Base-by-base conservation (phyloP, 352 stramenopile species). In the Elongisporangium prolatum region DNA sequence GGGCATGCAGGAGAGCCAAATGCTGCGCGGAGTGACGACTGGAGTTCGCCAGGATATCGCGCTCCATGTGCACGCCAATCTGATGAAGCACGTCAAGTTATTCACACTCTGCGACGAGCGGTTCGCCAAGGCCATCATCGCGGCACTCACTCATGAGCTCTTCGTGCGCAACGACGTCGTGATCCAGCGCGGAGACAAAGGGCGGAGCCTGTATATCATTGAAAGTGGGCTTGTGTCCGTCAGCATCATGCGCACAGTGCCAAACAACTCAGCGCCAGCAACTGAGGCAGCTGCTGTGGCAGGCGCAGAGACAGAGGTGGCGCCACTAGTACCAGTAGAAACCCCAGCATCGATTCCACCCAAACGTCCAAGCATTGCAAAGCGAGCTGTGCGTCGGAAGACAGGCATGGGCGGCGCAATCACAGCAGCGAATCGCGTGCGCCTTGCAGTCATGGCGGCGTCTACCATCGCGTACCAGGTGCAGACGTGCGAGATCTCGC, bases 161-260 rank as follows among this genome's bases (percentile, higher is more conserved):
- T 84, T 72, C 25, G 74, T 84, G 14, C 71, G 66, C 54, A 77
- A 79, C 47, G 74, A 79, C 61, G 72, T 80, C 28, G 72, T 84
- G 48, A 72, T 79, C 20, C 74, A 77, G 48, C 63, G 67, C 17
- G 74, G 71, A 8, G 74, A 84, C 51, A 71, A 64, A 28, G 63
- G 71, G 0, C 65, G 71, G 14, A 78, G 60, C 48, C 61, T 84
- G 57, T 84, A 79, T 63, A 79, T 84, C 56, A 84, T 84, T 28
- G 71, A 84, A 63, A 73, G 59, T 4, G 74, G 74, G 3, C 75
- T 88, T 18, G 74, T 93, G 14, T 80, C 81, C 25, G 80, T 90
- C 52, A 79, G 75, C 4, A 68, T 69, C 13, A 70, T 84, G 25
- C 69, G 74, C 21, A 68, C 59, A 48, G 24, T 21, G 2, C 34